Base-by-base conservation (phyloP, 106 monocot genomes). In the Narthecium ossifragum region DNA sequence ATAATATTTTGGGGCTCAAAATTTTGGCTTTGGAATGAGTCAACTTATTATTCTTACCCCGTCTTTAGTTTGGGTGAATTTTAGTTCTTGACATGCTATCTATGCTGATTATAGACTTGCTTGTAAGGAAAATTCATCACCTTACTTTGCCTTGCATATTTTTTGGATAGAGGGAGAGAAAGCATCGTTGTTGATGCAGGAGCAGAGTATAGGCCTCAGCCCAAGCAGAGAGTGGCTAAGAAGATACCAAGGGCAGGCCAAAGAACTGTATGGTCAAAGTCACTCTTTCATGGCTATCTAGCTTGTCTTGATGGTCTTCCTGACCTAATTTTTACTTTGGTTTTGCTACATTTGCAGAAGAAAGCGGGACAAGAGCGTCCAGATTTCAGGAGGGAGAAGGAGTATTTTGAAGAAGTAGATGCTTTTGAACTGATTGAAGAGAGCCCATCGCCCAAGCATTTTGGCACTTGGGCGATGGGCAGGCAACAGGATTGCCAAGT, bases 321-420 rank as follows among this genome's bases (percentile, higher is more conserved):
- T n/a, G n/a, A n/a, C n/a, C n/a, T n/a, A n/a, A 5, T 51, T 26
- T 34, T 5, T 4, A 11, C 24, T 18, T 22, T 7, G 30, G 43
- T 51, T 22, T 6, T 1, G 39, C 41, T 34, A 13, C 15, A 64
- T 38, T 18, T 62, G 34, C 65, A 98, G 87, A 87, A 79, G 58
- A 91, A 69, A 73, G 32, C 41, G 55, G 61, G 12, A 17, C 64
- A 52, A 20, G 47, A 46, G 26, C 73, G 53, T 39, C 72, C 73
- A 5, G 87, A 98, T 66, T 76, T 98, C 50, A 54, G 23, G 31
- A 84, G 77, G 70, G 86, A 91, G 71, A 74, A 75, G 71, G 78
- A 80, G 8, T 98, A 98, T 59, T 98, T 98, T 60, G 49, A 79
- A 57, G 90, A 98, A 72, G 84, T 98, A 23, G 96, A 98, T 53